Base-by-base conservation (phyloP, 2,329 filamentous ascomycete species). In the Epichloe sp. region DNA sequence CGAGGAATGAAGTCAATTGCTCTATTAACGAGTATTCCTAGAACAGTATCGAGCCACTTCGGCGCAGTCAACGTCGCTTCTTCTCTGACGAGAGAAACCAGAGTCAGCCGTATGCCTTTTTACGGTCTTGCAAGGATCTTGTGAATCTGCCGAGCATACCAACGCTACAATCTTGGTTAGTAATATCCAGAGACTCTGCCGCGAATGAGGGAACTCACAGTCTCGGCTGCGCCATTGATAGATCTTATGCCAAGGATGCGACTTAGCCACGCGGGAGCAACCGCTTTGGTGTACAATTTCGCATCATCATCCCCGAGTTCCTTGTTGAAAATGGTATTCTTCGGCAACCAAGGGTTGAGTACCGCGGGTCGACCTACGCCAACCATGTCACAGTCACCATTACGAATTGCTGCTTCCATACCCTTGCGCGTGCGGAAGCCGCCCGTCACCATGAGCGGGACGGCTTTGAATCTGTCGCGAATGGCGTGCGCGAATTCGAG, bases 401-500 rank as follows among this genome's bases (percentile, higher is more conserved):
- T 60, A 0, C 54, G 56, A 4, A 74, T 51, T 0, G 71, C 71
- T 0, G 57, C 60, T 47, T 72, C 69, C 65, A 73, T 71, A 2
- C 70, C 70, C 1, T 52, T 50, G 0, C 71, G 58, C 0, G 72
- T 76, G 1, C 79, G 72, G 62, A 86, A 83, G 0, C 82, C 82
- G 3, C 82, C 82, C 0, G 79, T 84, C 3, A 85, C 71, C 68
- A 80, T 75, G 35, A 80, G 62, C 0, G 72, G 64, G 0, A 76
- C 62, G 3, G 65, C 55, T 0, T 72, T 70, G 50, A 76, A 70
- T 23, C 65, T 63, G 4, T 60, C 58, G 31, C 77, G 71, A 36
- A 78, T 72, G 8, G 69, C 66, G n/a, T 69, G 65, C 0, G 79
- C 78, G 55, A 85, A 86, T 44, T 84, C 77, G 1, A 85, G 68